phyloP scores from a whole-genome alignment of 139 green algal species.

The Eudorina sp. region DNA sequence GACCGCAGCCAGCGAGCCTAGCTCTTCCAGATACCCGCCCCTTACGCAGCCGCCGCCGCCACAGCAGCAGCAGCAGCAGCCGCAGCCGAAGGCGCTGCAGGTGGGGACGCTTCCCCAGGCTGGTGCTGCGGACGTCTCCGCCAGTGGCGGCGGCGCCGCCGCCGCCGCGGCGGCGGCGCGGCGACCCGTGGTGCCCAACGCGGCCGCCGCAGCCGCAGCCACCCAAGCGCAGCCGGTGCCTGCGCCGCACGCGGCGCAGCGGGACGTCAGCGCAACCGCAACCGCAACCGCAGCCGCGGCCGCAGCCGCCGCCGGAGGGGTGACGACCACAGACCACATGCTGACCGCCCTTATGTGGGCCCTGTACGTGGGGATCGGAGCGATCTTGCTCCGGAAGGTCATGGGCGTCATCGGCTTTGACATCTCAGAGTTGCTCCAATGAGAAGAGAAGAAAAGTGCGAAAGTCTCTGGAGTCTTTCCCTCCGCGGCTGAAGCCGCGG shows the following conservation, averaged over 20 bases:
- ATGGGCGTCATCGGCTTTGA: conserved; percentile 45
- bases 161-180: background rate
- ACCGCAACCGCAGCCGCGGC: background rate
- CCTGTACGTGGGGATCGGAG: conserved; percentile 65
- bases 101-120: background rate
- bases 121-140: background rate
- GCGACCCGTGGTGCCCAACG: background rate
- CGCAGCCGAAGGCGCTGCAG: background rate
- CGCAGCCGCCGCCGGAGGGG: background rate
- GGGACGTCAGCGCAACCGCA: background rate
- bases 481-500: no score
- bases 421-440: background rate
- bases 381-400: conserved; percentile 69
- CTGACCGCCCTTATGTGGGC: conserved; percentile 69
- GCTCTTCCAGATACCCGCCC: background rate
- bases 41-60: no score
- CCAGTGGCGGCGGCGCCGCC: background rate
- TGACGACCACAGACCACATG: background rate
- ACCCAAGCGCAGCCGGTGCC: background rate
- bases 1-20: background rate
- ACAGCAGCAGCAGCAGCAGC: background rate
- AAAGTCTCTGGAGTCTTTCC: no score
- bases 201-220: background rate
- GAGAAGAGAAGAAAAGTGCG: no score
- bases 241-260: background rate